These are phyloP conservation scores for Akanthomyces uredinophilus DNA, from an alignment of 2,329 filamentous ascomycete genomes.

Conservation along the genomic window DNA sequence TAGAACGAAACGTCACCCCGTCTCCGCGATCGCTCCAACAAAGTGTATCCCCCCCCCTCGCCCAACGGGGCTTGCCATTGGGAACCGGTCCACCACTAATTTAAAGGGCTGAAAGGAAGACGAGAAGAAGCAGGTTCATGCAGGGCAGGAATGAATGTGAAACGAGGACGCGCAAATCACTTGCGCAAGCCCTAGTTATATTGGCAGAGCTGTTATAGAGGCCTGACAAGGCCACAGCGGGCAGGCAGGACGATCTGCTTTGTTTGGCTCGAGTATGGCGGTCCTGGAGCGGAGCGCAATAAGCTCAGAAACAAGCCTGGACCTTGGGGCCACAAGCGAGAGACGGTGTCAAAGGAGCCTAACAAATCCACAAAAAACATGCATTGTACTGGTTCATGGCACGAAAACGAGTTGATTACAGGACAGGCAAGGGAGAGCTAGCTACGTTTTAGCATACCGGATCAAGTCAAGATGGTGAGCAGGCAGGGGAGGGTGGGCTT, in stretches of 20 bases:
- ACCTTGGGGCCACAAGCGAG: background rate
- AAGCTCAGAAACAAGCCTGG: too few species aligned
- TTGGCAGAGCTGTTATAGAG: background rate
- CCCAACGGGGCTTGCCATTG: background rate
- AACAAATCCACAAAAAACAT: background rate
- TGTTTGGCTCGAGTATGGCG: too few species aligned
- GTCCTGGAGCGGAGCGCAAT: too few species aligned
- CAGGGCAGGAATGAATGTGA: background rate
- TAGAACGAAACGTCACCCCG: background rate
- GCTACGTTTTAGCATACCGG: background rate
- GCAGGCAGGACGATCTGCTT: too few species aligned
- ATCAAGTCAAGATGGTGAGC: background rate
- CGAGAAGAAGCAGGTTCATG: background rate
- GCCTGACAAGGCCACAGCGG: background rate
- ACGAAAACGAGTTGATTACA: background rate
- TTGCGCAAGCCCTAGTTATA: background rate
- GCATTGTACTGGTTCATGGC: background rate
- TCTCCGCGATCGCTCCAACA: background rate
- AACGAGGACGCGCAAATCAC: background rate
- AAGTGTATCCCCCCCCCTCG: too few species aligned
- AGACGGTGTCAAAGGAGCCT: background rate
- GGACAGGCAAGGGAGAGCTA: background rate
- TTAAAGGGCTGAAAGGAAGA: background rate
- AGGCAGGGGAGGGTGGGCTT: background rate
- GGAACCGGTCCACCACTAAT: background rate